Percentiles rank a stretch among this genome's conserved stretches.
Evolutionary conservation across 1,139 yeast genomes (phyloP).

Genomic region (Suhomyces taliae): DNA sequence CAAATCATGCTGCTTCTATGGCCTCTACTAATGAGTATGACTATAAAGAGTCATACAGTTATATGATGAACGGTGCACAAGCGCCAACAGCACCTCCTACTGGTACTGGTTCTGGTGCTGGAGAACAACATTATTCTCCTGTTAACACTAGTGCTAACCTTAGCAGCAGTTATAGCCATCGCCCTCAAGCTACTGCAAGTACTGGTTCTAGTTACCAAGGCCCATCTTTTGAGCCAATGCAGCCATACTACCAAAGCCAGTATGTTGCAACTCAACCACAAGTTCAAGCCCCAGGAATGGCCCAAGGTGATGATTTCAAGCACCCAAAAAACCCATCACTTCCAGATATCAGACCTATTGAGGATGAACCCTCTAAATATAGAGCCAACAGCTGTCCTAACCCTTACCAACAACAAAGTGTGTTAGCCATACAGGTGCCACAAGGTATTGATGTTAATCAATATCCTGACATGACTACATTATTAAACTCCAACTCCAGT

Average conservation of each 20-base stretch:
- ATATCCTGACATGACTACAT: conserved; percentile 44
- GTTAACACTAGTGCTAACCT: conserved; percentile 11
- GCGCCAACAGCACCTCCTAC: background rate
- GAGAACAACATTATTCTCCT: conserved; percentile 10
- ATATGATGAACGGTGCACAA: conserved; percentile 10
- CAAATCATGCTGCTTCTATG: background rate
- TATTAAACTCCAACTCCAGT: conserved; percentile 38
- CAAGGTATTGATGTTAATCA: conserved; percentile 20
- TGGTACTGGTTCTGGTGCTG: background rate
- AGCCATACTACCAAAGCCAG: conserved; percentile 1
- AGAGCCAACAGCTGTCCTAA: conserved; percentile 7
- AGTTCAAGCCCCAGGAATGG: background rate
- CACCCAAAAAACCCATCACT: conserved; percentile 5
- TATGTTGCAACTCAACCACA: conserved; percentile 3
- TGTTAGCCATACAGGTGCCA: conserved; percentile 14
- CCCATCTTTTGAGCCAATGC: conserved; percentile 3
- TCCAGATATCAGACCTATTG: conserved; percentile 7
- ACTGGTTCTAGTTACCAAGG: background rate
- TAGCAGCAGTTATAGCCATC: conserved; percentile 1
- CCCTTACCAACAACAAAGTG: background rate
- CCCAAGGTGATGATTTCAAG: conserved; percentile 4
- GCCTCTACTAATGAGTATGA: conserved; percentile 11
- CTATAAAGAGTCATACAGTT: conserved; percentile 14
- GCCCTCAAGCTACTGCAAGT: conserved; percentile 6
- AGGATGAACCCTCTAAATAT: conserved; percentile 5